phyloP scores from a whole-genome alignment of 805 yeast genomes.

The Maudiozyma pseudohumilis region DNA sequence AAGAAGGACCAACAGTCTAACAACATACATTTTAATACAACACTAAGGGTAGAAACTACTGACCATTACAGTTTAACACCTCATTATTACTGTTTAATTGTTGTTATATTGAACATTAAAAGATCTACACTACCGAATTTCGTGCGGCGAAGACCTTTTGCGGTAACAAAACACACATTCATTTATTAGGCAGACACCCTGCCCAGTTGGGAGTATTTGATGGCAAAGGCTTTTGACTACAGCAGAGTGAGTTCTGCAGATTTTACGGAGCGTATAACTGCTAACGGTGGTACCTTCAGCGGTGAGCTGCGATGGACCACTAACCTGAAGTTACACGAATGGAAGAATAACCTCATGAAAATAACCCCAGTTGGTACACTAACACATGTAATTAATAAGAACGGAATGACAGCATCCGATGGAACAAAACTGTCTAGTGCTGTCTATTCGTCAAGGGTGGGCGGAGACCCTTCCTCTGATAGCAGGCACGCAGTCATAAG shows the following conservation, averaged over 20 bases:
- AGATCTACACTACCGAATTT: no score
- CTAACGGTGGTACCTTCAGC: slow-evolving; percentile 14
- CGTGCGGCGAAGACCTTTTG: no score
- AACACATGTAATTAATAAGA: slow-evolving; percentile 10
- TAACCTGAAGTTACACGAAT: slow-evolving; percentile 12
- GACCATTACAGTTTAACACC: no score
- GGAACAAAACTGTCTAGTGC: neutral
- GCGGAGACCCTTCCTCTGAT: neutral
- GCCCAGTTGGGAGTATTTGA: no score
- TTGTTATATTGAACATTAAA: no score
- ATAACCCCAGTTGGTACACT: slow-evolving; percentile 15
- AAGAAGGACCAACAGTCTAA: no score
- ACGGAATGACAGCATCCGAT: neutral
- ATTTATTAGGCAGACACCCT: no score
- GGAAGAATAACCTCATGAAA: slow-evolving; percentile 16
- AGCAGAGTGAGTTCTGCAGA: neutral
- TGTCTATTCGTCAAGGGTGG: no score
- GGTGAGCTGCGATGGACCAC: slow-evolving; percentile 21
- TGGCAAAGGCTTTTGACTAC: neutral
- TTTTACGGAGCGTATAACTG: neutral
- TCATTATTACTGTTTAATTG: no score
- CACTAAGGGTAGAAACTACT: no score
- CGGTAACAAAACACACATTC: no score
- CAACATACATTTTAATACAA: no score
- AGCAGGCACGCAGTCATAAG: slow-evolving; percentile 12